Evolutionary conservation across 2,329 filamentous ascomycete genomes (phyloP), one percentile per base, ranked within the genome.

Genomic region (Colletotrichum destructivum): DNA sequence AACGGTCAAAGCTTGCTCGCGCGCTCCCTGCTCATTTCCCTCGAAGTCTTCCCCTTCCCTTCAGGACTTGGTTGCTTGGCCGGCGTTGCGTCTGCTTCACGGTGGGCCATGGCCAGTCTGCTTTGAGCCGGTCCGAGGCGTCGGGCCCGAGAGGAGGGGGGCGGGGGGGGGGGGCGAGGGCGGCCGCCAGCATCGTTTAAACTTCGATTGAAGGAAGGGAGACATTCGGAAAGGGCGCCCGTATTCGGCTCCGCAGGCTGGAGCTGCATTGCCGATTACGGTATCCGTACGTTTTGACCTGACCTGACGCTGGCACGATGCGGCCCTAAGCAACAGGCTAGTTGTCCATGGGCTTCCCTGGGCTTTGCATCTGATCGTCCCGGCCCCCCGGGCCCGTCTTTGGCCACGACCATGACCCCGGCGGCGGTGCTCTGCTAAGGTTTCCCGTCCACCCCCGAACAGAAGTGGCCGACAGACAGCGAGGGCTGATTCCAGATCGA

Each of bases 261-360:
- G 11, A 42, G 16, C 69, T 49, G 23, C 54, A 63, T 72, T 54
- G 65, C 69, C 59, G 59, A 69, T 38, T 42, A 69, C 66, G 47
- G 52, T 69, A 44, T 23, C 60, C 65, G 65, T 6, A 40, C 31
- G 40, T 6, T 31, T 40, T 21, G 35, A 23, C 54, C 49, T 31
- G 26, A 21, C 35, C 35, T 38, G 35, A 38, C 35, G 35, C 35
- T 38, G 35, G 35, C 9, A 61, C 52, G 23, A 38, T 23, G 40
- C 59, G 52, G 59, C 69, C 65, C 59, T 69, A 63, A 52, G 46
- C 69, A 54, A 15, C 31, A 9, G 31, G 31, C 12, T 35, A 35
- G 18, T 40, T n/a, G 44, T 63, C 54, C 65, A 63, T 63, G 65
- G 65, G 59, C 65, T 66, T 55, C 64, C 69, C 69, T 71, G 46